These are phyloP conservation scores for Clathrus columnatus DNA, from an alignment of 768 basidiomycete genomes.

Conservation along the genomic window DNA sequence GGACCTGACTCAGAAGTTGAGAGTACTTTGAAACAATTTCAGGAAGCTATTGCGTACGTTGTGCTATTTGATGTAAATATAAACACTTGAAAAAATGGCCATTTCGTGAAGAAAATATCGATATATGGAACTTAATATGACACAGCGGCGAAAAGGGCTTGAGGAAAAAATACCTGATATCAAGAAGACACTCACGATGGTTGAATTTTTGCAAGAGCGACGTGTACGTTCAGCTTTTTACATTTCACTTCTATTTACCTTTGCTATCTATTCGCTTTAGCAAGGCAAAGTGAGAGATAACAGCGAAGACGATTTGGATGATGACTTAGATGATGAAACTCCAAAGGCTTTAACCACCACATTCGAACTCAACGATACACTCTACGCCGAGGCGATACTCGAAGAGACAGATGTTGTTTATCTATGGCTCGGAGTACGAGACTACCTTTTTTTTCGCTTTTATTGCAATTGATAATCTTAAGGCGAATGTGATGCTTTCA, in stretches of 20 bases:
- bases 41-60: slow-evolving; percentile 89
- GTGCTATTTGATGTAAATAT: background rate
- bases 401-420: slow-evolving; percentile 84
- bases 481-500: slow-evolving; percentile 98
- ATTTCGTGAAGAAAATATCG: slow-evolving; percentile 79
- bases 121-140: slow-evolving; percentile 88
- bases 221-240: slow-evolving; percentile 38
- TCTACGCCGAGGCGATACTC: slow-evolving; percentile 86
- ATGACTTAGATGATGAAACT: slow-evolving; percentile 26
- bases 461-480: background rate
- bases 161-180: slow-evolving; percentile 97
- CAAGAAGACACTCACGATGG: slow-evolving; percentile 84
- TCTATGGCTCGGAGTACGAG: slow-evolving; percentile 88
- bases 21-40: slow-evolving; percentile 65
- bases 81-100: slow-evolving; percentile 4
- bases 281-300: slow-evolving; percentile 49
- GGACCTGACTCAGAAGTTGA: slow-evolving; percentile 74
- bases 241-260: background rate
- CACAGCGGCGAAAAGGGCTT: slow-evolving; percentile 66
- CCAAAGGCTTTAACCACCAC: slow-evolving; percentile 64
- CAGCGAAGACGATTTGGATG: slow-evolving; percentile 39
- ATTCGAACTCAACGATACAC: slow-evolving; percentile 93
- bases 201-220: slow-evolving; percentile 67
- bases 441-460: slow-evolving; percentile 1
- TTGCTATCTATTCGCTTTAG: slow-evolving; percentile 25